phyloP scores from a whole-genome alignment of 2,329 filamentous ascomycete species.

The Fusarium algeriense region DNA sequence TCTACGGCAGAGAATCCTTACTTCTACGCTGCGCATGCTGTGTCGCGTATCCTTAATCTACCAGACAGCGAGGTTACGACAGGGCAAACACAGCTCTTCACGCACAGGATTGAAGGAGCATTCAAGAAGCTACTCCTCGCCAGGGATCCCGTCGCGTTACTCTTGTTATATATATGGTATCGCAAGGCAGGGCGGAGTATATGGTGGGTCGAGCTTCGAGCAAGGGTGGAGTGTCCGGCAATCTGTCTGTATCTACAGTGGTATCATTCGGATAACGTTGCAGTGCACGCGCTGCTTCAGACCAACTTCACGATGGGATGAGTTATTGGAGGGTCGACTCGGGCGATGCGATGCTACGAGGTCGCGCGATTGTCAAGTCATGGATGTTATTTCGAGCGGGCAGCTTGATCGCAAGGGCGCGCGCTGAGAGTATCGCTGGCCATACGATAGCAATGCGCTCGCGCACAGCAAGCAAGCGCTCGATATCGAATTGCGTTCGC shows the following conservation, averaged over 20 bases:
- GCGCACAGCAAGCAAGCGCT: too few species aligned
- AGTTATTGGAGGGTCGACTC: rapidly evolving
- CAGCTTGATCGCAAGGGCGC: not conserved
- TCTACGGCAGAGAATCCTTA: conserved; percentile 56
- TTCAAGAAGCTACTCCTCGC: conserved; percentile 51
- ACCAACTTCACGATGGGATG: conserved; percentile 47
- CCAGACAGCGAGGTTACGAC: conserved; percentile 49
- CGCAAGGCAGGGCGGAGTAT: conserved; percentile 54
- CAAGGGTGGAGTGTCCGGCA: conserved; percentile 57
- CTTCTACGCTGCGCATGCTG: conserved; percentile 53
- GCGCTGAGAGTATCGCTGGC: rapidly evolving
- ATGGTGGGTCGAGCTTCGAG: conserved; percentile 60
- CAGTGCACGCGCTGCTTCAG: conserved; percentile 50
- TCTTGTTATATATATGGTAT: conserved; percentile 60
- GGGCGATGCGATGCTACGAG: too few species aligned
- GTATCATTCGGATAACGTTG: conserved; percentile 46
- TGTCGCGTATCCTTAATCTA: conserved; percentile 50
- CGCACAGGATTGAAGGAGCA: conserved; percentile 48
- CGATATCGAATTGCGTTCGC: too few species aligned
- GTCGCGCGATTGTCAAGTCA: not conserved
- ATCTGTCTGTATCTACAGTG: conserved; percentile 54
- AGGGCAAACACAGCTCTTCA: conserved; percentile 53
- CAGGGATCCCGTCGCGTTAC: conserved; percentile 54
- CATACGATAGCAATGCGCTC: too few species aligned
- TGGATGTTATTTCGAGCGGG: rapidly evolving